A percentile compares a stretch with the other conserved stretches of the same genome.
Conservation (phyloP, 371 early-diverging fungal genomes). For the Dentiscutata heterogama region DNA sequence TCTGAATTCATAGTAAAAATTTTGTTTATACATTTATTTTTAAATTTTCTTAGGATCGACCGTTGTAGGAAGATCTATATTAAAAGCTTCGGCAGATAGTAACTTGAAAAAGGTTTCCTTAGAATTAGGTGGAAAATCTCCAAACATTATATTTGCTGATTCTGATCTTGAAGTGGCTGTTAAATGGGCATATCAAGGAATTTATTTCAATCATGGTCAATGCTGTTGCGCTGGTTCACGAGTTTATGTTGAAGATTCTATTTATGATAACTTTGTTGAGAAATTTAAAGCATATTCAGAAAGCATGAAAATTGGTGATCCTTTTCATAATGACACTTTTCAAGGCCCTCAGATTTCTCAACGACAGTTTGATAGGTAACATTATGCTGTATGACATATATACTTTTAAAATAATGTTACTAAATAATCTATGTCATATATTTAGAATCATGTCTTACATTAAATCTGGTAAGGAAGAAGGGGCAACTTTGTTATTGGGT, state of each 20-base stretch:
- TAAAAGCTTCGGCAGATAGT: conserved; percentile 70
- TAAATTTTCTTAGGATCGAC: conserved; percentile 70
- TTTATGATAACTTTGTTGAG: conserved; percentile 77
- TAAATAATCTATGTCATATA: neutral
- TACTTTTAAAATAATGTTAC: neutral
- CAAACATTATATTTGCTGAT: conserved; percentile 87
- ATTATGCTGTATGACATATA: neutral
- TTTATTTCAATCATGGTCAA: conserved; percentile 88
- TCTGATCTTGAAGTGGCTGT: conserved; percentile 86
- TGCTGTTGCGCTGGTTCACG: conserved; percentile 91
- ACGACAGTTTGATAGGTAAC: conserved; percentile 71
- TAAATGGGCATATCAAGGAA: conserved; percentile 73
- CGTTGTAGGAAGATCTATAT: conserved; percentile 74
- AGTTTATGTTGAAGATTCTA: conserved; percentile 82
- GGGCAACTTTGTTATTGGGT: conserved; percentile 71
- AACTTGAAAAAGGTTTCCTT: conserved; percentile 83
- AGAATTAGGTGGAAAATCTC: conserved; percentile 94
- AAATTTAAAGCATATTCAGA: conserved; percentile 70
- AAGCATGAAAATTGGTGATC: conserved; percentile 70
- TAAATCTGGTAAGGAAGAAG: conserved; percentile 65
- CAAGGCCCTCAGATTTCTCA: conserved; percentile 84
- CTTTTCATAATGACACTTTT: conserved; percentile 64
- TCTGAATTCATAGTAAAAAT: neutral
- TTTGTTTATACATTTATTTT: neutral
- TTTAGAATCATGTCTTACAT: conserved; percentile 51